Evolutionary conservation across 441 rosid genomes (phyloP), one percentile per base, ranked within the genome.

Genomic region (Hura crepitans): DNA sequence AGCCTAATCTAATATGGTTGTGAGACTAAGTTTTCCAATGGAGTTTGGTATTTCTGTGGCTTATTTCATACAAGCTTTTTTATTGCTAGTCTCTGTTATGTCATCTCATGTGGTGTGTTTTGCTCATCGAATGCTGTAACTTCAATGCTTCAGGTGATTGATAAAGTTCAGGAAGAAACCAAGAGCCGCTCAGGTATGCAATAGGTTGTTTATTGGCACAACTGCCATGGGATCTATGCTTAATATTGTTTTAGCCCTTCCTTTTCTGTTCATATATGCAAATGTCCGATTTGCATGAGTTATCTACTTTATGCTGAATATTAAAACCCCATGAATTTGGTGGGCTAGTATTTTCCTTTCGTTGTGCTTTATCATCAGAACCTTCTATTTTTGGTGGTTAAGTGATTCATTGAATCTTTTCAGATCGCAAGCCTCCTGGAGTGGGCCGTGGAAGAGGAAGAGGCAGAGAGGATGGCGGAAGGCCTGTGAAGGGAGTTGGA

Each of bases 121-220:
- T 56, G 43, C 74, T 79, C 37, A 71, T 69, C 46, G 47, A 28
- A 31, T 46, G 6, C 46, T 57, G 59, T 59, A 74, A 53, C 66
- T 65, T 78, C 75, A 56, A 30, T 66, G 66, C 61, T 77, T 75
- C 85, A 92, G 99, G 99, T 95, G 62, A 95, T 92, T 73, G 97
- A 95, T 77, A 95, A 95, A 79, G 97, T 94, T 68, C 97, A 92
- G 77, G 99, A 94, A 83, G 97, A 92, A 76, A 74, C 87, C 79
- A 92, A 89, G 85, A 89, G 84, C 62, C 97, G 96, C 62, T 31
- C 90, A 77, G 99, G 97, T 90, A 81, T 73, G 64, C 23, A 69
- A 74, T 70, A 42, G n/a, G 60, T 66, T 50, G 33, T 17, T n/a
- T 35, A 50, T 68, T 43, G 43, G n/a, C n/a, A 25, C 33, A 30